Percentiles rank a stretch among this genome's conserved stretches.
phyloP scores from a whole-genome alignment of 805 yeast species.

The Candida wancherniae region DNA sequence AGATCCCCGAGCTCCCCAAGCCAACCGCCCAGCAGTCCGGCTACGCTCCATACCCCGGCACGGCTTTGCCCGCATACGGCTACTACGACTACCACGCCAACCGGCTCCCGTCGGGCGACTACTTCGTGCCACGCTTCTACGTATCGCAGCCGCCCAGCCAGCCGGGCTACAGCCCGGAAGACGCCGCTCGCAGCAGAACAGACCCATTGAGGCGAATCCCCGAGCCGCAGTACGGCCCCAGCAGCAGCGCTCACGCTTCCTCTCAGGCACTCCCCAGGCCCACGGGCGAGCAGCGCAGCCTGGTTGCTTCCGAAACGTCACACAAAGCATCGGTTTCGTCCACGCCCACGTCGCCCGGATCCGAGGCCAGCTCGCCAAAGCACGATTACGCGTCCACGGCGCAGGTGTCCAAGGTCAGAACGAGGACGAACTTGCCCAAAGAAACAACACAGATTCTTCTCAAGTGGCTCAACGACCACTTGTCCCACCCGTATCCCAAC shows the following conservation, averaged over 20 bases:
- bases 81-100: conserved; percentile 1
- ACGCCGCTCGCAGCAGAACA: too few relatives aligned
- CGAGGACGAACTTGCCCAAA: conserved; percentile 72
- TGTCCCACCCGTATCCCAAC: conserved; percentile 81
- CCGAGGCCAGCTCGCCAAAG: conserved; percentile 11
- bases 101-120: conserved; percentile 7
- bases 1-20: conserved; percentile 4
- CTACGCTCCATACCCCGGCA: conserved; percentile 5
- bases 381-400: conserved; percentile 16
- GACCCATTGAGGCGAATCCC: too few relatives aligned
- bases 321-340: too few relatives aligned
- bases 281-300: too few relatives aligned
- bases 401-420: conserved; percentile 18
- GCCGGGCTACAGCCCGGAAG: conserved; percentile 11
- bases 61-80: conserved; percentile 4
- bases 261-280: too few relatives aligned
- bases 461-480: conserved; percentile 68
- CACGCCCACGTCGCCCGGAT: conserved; percentile 3
- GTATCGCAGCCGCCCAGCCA: conserved; percentile 6
- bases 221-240: too few relatives aligned
- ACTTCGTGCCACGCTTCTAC: conserved; percentile 13
- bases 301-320: too few relatives aligned
- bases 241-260: too few relatives aligned
- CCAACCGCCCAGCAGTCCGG: conserved; percentile 6
- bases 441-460: conserved; percentile 69